Evolutionary conservation across 2,329 filamentous ascomycete species (phyloP), one percentile per base, ranked within the genome.

Genomic region (Colletotrichum gigasporum): DNA sequence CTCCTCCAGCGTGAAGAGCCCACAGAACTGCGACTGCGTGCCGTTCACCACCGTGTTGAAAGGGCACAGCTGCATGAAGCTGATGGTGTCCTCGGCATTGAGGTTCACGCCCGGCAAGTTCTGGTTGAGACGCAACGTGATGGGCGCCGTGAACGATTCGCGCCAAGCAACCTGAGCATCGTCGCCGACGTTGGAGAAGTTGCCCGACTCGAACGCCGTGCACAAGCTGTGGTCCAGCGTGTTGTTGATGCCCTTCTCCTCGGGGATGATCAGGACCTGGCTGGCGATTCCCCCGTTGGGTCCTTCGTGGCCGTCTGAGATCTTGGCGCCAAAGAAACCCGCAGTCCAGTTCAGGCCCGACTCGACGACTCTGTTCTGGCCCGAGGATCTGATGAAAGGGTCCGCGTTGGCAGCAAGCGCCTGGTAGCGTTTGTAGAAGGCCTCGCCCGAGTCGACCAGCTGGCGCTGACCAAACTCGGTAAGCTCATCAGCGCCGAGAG

Each of bases 41-140:
- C 80, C 85, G 5, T 86, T 82, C 8, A 90, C 88, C n/a, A 97
- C 88, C 0, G 92, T 95, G 69, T 91, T 85, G 78, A 93, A 97
- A 0, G 94, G 90, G 72, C 94, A 97, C 65, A 97, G 82, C 71
- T 97, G 93, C 93, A 97, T 97, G 32, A 97, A 74, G 61, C 85
- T 86, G 60, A 94, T 80, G 1, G 89, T 87, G 32, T 95, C 89
- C 1, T 79, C 72, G 11, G 82, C 73, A 3, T 85, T 86, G 41
- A 97, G 75, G 65, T 91, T 87, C 5, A 86, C 89, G 2, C 91
- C 91, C 0, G 84, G 84, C 0, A 97, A 82, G 65, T 90, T 86
- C 12, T 78, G 71, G 72, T 94, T 93, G 39, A 97, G 77, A 7
- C 92, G 87, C 2, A 82, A 76, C n/a, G 85, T 84, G 68, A 97